Percentiles rank a stretch among this genome's conserved stretches.
phyloP scores from a whole-genome alignment of 2,329 filamentous ascomycete species.

The Sclerotinia borealis region DNA sequence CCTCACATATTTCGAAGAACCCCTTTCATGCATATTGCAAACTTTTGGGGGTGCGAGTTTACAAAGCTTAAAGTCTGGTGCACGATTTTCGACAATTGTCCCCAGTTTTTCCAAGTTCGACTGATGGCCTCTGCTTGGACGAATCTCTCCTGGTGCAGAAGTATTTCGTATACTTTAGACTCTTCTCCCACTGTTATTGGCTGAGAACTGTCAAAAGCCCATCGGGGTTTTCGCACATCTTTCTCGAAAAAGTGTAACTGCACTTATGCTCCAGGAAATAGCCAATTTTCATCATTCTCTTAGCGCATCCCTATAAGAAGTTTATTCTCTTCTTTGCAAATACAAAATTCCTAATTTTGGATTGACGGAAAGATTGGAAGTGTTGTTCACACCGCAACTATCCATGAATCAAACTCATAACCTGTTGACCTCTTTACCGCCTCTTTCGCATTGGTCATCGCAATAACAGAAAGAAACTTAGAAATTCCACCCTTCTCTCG shows the following conservation, averaged over 20 bases:
- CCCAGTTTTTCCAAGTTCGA: not conserved
- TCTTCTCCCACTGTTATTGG: not conserved
- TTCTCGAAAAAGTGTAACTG: not conserved
- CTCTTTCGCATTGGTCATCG: not conserved
- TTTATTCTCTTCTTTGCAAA: not conserved
- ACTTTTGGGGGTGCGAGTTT: too few relatives aligned
- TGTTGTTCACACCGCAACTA: not conserved
- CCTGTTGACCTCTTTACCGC: not conserved
- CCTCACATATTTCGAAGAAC: not conserved
- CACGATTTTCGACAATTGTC: too few relatives aligned
- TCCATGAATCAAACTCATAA: not conserved
- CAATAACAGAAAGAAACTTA: not conserved
- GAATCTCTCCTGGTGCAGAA: not conserved
- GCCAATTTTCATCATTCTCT: not conserved
- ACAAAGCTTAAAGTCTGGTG: not conserved
- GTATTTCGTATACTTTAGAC: not conserved
- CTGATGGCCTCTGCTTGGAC: not conserved
- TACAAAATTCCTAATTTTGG: not conserved
- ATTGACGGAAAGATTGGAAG: not conserved
- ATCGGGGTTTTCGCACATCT: not conserved
- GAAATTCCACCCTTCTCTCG: not conserved
- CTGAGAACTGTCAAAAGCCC: not conserved
- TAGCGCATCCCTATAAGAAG: not conserved
- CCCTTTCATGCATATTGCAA: not conserved
- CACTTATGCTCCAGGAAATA: not conserved